Conservation (phyloP, 1,284 basidiomycete genomes). For the Tremellales sp. region DNA sequence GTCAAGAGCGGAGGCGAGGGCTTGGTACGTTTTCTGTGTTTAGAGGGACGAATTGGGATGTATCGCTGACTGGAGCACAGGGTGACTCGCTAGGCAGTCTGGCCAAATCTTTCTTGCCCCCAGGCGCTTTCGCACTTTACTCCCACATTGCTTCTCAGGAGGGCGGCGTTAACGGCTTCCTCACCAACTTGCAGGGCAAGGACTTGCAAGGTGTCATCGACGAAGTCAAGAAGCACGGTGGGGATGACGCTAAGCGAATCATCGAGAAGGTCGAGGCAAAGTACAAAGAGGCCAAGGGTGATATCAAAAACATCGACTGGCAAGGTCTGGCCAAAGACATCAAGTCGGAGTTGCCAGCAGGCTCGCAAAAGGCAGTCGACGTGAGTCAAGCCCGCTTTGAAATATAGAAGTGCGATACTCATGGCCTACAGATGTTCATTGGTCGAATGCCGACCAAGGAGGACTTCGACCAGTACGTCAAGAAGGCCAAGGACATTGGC, state of each 20-base stretch:
- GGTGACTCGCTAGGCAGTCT: constrained; percentile 13
- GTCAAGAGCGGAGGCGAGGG: constrained; percentile 19
- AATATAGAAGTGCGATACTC: not conserved
- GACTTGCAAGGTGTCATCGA: constrained; percentile 39
- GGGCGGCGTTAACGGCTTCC: constrained; percentile 38
- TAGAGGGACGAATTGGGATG: not conserved
- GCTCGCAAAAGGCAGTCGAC: constrained; percentile 35
- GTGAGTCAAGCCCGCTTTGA: constrained; percentile 17
- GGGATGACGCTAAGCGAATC: constrained; percentile 41
- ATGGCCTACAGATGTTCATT: constrained; percentile 24
- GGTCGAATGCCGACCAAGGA: constrained; percentile 36
- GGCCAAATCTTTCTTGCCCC: constrained; percentile 34
- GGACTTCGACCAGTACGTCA: constrained; percentile 36
- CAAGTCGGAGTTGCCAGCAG: constrained; percentile 37
- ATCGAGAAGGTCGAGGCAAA: constrained; percentile 40
- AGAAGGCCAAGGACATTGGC: constrained; percentile 33
- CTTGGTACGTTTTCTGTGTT: constrained; percentile 15
- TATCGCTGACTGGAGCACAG: constrained; percentile 6
- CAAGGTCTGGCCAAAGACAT: constrained; percentile 33
- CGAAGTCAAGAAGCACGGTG: constrained; percentile 42
- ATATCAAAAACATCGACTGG: constrained; percentile 44
- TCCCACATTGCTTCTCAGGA: constrained; percentile 20
- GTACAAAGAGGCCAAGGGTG: constrained; percentile 40
- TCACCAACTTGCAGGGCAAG: constrained; percentile 37
- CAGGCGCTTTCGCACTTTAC: constrained; percentile 33